Evolutionary conservation across 495 filamentous ascomycete genomes (phyloP).

Genomic region (Tuber umbilicatum): DNA sequence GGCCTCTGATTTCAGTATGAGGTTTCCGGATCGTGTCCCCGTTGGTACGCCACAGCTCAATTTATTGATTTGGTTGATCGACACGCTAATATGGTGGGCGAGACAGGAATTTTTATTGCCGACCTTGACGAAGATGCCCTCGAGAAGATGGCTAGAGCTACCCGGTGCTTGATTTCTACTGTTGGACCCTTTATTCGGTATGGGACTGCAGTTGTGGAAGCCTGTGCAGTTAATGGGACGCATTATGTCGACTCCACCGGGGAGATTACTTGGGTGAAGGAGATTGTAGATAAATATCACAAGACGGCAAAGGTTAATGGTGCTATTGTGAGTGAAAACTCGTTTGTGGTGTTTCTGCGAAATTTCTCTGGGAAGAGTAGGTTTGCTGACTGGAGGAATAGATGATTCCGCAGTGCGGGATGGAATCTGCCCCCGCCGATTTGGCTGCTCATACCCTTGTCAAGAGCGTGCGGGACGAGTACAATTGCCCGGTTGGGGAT

Average conservation of each 20-base stretch:
- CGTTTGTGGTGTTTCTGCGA: not conserved
- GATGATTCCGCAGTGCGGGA: conserved; percentile 77
- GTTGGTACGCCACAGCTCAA: conserved; percentile 50
- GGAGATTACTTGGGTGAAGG: conserved; percentile 70
- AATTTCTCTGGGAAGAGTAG: not conserved
- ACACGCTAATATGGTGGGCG: conserved; percentile 15
- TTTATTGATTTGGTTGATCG: not conserved
- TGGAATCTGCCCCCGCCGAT: conserved; percentile 83
- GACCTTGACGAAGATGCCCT: conserved; percentile 58
- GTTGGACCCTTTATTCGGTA: conserved; percentile 77
- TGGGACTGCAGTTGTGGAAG: conserved; percentile 73
- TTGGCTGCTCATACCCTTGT: conserved; percentile 66
- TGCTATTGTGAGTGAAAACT: conserved; percentile 54
- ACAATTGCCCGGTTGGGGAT: conserved; percentile 42
- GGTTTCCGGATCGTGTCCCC: conserved; percentile 63
- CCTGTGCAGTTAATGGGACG: conserved; percentile 81
- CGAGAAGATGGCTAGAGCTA: conserved; percentile 62
- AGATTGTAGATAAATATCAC: conserved; percentile 77
- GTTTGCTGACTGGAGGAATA: conserved; percentile 41
- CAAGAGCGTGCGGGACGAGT: conserved; percentile 55
- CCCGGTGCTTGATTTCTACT: conserved; percentile 70
- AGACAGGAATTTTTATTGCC: conserved; percentile 56
- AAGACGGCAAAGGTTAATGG: conserved; percentile 64
- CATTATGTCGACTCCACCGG: conserved; percentile 90
- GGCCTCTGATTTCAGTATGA: conserved; percentile 55